Base-by-base conservation (phyloP, 306 rosid species). In the Cajanus cajan region DNA sequence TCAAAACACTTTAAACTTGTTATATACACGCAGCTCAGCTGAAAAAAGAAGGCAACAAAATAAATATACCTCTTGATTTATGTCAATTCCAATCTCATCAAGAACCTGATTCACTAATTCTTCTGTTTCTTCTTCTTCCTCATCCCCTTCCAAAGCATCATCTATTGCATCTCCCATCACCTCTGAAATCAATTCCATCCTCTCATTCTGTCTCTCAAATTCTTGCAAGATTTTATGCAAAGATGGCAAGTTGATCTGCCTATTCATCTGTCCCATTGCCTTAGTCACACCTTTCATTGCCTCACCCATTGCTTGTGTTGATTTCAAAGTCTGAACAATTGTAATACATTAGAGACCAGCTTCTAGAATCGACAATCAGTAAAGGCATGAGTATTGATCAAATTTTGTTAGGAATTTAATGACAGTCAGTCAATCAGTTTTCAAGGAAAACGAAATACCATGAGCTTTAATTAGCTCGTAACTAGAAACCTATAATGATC, bases 251-350 rank as follows among this genome's bases (percentile, higher is more conserved):
- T 95, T 95, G 98, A 95, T 92, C 87, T 89, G 98, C 81, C 98
- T 90, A 84, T 95, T 95, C 98, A 95, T 95, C 85, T 95, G 98
- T 28, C 98, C 98, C 98, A 95, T 95, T 77, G 98, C 98, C 84
- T 95, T 95, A 16, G 98, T 95, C 84, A 95, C 98, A 4, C 98
- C 98, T 77, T 95, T 95, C 98, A 95, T 95, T 37, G 98, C 98
- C 88, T 95, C 98, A 36, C 98, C 98, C 98, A 95, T 95, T 9
- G 98, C 98, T 88, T 95, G 98, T 16, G 98, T 95, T 7, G 98
- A 95, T 84, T 95, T 95, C 87, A 95, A 82, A 4, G 98, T 95
- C 98, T 95, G 86, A 64, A 84, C 21, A 63, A 2, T 68, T 24
- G 51, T 15, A 34, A 34, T 34, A 40, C 43, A 68, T 28, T 73